Conservation (phyloP, 2,329 filamentous ascomycete species). For the Pseudopithomyces maydicus region DNA sequence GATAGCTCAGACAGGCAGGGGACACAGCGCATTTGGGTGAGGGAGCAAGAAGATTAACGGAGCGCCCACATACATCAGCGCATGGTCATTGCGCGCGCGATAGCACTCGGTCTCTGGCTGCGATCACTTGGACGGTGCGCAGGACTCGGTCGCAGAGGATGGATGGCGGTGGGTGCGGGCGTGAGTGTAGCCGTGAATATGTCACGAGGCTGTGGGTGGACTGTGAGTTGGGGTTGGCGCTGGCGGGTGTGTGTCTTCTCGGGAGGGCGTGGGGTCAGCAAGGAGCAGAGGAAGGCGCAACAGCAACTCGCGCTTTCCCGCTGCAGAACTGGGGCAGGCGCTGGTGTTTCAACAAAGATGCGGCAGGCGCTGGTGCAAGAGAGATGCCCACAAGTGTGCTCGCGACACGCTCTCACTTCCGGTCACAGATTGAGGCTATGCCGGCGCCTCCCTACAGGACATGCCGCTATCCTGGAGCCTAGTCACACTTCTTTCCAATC, state of each 20-base stretch:
- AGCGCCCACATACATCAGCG: constrained; percentile 42
- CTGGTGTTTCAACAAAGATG: constrained; percentile 24
- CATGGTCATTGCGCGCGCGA: constrained; percentile 24
- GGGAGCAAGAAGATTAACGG: constrained; percentile 24
- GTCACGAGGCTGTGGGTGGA: constrained; percentile 32
- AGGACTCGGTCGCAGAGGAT: constrained; percentile 13
- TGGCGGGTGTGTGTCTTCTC: not conserved
- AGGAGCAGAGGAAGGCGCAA: constrained; percentile 14
- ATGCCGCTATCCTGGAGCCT: constrained; percentile 6
- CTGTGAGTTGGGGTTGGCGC: constrained; percentile 4
- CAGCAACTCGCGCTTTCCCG: constrained; percentile 22
- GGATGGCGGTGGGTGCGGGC: constrained; percentile 10
- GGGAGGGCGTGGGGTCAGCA: constrained; percentile 6
- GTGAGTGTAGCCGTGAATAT: constrained; percentile 18
- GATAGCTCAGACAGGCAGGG: constrained; percentile 14
- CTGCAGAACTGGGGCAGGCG: constrained; percentile 19
- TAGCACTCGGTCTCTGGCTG: constrained; percentile 15
- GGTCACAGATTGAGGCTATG: constrained; percentile 17
- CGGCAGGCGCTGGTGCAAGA: constrained; percentile 22
- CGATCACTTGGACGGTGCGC: constrained; percentile 27
- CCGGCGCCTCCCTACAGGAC: constrained; percentile 4
- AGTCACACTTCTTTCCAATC: constrained; percentile 6
- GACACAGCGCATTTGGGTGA: constrained; percentile 21
- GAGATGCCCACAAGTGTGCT: constrained; percentile 16
- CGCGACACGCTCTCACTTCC: not conserved